Percentiles rank a stretch among this genome's conserved stretches.
Evolutionary conservation across 2,329 filamentous ascomycete species (phyloP).

Genomic region (Exophiala dermatitidis): DNA sequence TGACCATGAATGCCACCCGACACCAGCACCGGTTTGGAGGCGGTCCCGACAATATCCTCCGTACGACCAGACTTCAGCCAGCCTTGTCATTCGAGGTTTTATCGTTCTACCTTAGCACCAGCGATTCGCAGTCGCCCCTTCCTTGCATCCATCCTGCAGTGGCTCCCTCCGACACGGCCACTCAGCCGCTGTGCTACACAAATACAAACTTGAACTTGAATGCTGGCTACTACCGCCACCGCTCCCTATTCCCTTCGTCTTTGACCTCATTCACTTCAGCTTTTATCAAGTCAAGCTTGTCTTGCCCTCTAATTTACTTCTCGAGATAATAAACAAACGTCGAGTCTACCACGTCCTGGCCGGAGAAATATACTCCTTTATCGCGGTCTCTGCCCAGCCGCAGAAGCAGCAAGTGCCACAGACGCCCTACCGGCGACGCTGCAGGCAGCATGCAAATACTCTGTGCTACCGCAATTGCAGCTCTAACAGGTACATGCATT

Average conservation of each 20-base stretch:
- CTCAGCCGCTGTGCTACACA: background rate
- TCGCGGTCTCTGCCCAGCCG: too few species aligned
- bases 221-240: too few species aligned
- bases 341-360: background rate
- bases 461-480: background rate
- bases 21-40: too few species aligned
- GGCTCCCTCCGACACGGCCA: background rate
- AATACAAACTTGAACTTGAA: too few species aligned
- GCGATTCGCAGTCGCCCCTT: background rate
- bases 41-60: too few species aligned
- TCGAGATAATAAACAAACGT: background rate
- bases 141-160: background rate
- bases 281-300: background rate
- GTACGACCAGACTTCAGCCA: too few species aligned
- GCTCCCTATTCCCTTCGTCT: background rate
- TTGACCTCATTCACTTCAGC: background rate
- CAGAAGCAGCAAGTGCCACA: too few species aligned
- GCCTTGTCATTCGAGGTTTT: too few species aligned
- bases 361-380: too few species aligned
- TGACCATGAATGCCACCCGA: too few species aligned
- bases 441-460: slow-evolving; percentile 4
- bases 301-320: background rate
- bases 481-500: slow-evolving; percentile 8
- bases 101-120: too few species aligned
- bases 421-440: background rate